These are phyloP conservation scores for Marasmius oreades DNA, from an alignment of 1,284 basidiomycete genomes.

Conservation along the genomic window DNA sequence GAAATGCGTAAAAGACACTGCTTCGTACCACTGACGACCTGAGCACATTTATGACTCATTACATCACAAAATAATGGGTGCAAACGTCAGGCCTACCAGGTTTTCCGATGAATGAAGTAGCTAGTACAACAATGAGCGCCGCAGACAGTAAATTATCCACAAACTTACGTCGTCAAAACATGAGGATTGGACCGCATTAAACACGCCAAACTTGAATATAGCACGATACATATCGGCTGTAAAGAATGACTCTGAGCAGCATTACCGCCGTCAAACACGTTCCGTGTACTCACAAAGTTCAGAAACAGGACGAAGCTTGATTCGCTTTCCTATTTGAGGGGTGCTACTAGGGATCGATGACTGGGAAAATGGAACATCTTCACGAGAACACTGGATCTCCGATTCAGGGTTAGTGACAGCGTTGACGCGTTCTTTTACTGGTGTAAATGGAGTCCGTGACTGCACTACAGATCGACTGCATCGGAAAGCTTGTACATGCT, in stretches of 20 bases:
- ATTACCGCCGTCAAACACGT: background rate
- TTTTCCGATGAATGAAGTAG: constrained; percentile 71
- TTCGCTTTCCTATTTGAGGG: background rate
- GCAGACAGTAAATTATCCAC: background rate
- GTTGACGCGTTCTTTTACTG: background rate
- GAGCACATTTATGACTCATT: constrained; percentile 10
- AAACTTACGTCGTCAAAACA: constrained; percentile 71
- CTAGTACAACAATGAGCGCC: constrained; percentile 35
- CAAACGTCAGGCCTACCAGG: constrained; percentile 47
- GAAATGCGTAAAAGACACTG: constrained; percentile 6
- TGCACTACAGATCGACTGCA: background rate
- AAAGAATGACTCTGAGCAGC: constrained; percentile 6
- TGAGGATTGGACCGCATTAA: constrained; percentile 86
- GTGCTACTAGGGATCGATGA: background rate
- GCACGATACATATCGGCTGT: constrained; percentile 78
- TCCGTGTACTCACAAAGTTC: background rate
- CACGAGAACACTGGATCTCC: background rate
- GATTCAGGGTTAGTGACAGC: background rate
- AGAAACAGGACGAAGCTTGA: constrained; percentile 47
- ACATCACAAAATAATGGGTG: background rate
- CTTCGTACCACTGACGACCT: constrained; percentile 75
- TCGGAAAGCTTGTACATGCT: background rate
- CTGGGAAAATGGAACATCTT: background rate
- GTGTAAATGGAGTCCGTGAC: background rate
- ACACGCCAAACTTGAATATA: constrained; percentile 84